Conservation (phyloP, 352 stramenopile species). For the Thalassiosira mediterranea region DNA sequence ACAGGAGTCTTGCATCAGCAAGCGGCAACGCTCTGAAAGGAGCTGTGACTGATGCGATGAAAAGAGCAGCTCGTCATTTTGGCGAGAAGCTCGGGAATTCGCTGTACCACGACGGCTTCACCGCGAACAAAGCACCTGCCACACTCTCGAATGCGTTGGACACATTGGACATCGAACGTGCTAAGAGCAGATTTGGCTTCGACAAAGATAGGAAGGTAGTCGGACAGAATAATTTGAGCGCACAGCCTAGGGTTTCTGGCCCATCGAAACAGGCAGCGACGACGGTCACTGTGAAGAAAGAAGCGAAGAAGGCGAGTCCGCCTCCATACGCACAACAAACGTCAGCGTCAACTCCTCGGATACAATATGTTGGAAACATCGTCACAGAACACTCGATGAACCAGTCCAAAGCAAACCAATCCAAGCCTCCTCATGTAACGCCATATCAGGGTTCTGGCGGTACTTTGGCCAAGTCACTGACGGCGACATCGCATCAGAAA, state of each 20-base stretch:
- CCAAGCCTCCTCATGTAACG: constrained; percentile 11
- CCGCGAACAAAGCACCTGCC: constrained; percentile 65
- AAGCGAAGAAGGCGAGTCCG: constrained; percentile 3
- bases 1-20: constrained; percentile 66
- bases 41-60: constrained; percentile 82
- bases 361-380: constrained; percentile 38
- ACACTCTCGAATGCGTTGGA: constrained; percentile 69
- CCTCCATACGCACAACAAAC: constrained; percentile 15
- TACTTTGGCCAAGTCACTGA: background rate
- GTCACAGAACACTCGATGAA: constrained; percentile 25
- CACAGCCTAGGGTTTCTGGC: background rate
- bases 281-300: constrained; percentile 3
- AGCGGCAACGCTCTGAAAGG: constrained; percentile 75
- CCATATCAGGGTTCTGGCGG: constrained; percentile 12
- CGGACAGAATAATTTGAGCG: constrained; percentile 14
- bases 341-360: constrained; percentile 12
- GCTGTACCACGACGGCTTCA: constrained; percentile 74
- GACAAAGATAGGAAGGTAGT: constrained; percentile 48
- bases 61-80: constrained; percentile 80
- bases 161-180: constrained; percentile 66
- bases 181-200: constrained; percentile 70
- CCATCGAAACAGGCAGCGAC: constrained; percentile 7
- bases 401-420: background rate
- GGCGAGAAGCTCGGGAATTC: constrained; percentile 80
- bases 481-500: constrained; percentile 1